Evolutionary conservation across 345 rosid genomes (phyloP), one percentile per base, ranked within the genome.

Genomic region (Gossypium longicalyx): DNA sequence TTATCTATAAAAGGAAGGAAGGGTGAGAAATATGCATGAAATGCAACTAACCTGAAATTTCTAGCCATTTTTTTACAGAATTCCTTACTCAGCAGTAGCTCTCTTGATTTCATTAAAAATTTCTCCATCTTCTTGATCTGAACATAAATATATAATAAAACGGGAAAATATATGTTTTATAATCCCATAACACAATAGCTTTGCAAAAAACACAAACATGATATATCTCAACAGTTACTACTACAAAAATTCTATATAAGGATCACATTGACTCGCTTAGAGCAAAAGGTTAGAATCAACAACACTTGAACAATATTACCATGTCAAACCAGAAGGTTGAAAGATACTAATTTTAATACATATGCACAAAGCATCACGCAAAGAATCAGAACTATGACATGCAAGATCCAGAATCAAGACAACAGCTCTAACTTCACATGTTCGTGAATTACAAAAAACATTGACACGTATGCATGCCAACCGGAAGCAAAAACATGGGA

Each of bases 71-170:
- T 87, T 81, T 76, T 82, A 75, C 84, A 84, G 54, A 84, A 84
- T n/a, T 82, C 89, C 86, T 78, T 87, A 74, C 73, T 78, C 69
- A 70, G 72, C 38, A 83, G 61, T 44, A 80, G 76, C 25, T 75
- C 76, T 60, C 77, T 62, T 9, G 87, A 73, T 75, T 83, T 84
- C 72, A 53, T 54, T 2, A 86, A 71, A 60, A 85, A 77, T 72
- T 74, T 86, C 83, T 86, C 95, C 88, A 88, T 78, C 83, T 83
- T 90, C 77, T 84, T 86, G 51, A 83, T 72, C 92, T 87, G 77
- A 15, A n/a, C 53, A 71, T 4, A 41, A 22, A 41, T 15, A 60
- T 49, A 10, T 49, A 15, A 5, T n/a, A 56, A 47, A 25, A 45
- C 0, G 9, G 15, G n/a, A 8, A 41, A 71, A 20, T 9, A 73